A percentile compares a stretch with the other conserved stretches of the same genome.
These are phyloP conservation scores for Wickerhamiella kurtzmanii DNA, from an alignment of 805 yeast genomes.

Conservation along the genomic window DNA sequence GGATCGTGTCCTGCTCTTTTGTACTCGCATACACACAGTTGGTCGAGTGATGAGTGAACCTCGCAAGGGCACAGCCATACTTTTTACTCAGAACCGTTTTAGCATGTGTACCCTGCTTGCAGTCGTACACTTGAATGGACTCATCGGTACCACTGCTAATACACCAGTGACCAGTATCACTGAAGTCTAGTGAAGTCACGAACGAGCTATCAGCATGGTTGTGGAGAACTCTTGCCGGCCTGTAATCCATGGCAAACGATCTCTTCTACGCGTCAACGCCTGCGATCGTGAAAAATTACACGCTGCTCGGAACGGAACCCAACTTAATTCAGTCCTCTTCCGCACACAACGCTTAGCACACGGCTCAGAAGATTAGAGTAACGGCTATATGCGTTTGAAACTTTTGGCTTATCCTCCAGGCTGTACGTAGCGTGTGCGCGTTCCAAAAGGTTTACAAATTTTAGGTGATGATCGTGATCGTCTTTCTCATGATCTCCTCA, in stretches of 20 bases:
- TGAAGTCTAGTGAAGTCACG: conserved; percentile 44
- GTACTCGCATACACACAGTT: conserved; percentile 79
- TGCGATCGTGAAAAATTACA: too few species aligned
- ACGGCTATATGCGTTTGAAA: too few species aligned
- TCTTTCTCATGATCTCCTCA: neutral
- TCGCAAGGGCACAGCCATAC: conserved; percentile 81
- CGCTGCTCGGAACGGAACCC: too few species aligned
- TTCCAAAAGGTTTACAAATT: too few species aligned
- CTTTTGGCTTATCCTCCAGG: too few species aligned
- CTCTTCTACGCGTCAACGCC: too few species aligned
- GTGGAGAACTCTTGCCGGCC: conserved; percentile 7
- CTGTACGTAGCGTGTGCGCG: too few species aligned
- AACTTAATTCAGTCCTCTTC: too few species aligned
- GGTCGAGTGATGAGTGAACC: conserved; percentile 61
- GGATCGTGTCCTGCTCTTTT: conserved; percentile 41
- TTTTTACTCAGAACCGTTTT: conserved; percentile 72
- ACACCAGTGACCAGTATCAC: conserved; percentile 67
- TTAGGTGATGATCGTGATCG: too few species aligned
- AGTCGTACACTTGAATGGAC: conserved; percentile 70
- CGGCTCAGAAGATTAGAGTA: too few species aligned
- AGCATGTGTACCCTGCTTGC: conserved; percentile 40
- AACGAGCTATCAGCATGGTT: conserved; percentile 12
- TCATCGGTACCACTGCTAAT: conserved; percentile 72
- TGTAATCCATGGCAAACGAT: neutral
- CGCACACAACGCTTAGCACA: too few species aligned